These are phyloP conservation scores for Rosa multiflora DNA, from an alignment of 306 rosid genomes.

Conservation along the genomic window DNA sequence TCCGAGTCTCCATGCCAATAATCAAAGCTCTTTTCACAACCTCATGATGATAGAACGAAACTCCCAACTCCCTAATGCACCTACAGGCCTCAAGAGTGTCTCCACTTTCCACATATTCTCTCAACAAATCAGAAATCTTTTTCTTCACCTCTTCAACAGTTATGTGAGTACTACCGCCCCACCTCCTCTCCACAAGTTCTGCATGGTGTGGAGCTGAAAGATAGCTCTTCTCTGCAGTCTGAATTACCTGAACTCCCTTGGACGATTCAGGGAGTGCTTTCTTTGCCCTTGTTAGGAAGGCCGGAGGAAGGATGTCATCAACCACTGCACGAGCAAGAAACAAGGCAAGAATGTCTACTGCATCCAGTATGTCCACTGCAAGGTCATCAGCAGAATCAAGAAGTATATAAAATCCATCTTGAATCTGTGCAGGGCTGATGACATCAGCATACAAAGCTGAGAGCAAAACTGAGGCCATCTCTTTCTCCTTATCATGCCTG, in stretches of 20 bases:
- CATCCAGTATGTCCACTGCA: conserved; percentile 88
- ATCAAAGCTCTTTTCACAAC: conserved; percentile 91
- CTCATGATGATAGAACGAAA: conserved; percentile 95
- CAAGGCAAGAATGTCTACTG: conserved; percentile 91
- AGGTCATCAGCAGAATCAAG: conserved; percentile 98
- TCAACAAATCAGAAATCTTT: conserved; percentile 75
- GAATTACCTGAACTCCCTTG: conserved; percentile 79
- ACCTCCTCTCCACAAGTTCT: conserved; percentile 88
- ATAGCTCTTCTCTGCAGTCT: conserved; percentile 88
- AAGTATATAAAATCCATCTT: conserved; percentile 90
- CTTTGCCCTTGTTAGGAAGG: conserved; percentile 78
- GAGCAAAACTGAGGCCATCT: conserved; percentile 96
- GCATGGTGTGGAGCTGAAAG: conserved; percentile 99
- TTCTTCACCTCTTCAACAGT: conserved; percentile 96
- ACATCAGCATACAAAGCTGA: conserved; percentile 96
- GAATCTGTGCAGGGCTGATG: conserved; percentile 81
- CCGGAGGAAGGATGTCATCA: conserved; percentile 96
- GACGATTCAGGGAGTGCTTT: conserved; percentile 87
- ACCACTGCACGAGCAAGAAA: conserved; percentile 98
- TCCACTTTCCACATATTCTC: conserved; percentile 78
- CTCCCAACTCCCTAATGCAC: conserved; percentile 91
- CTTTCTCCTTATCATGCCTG: conserved; percentile 97
- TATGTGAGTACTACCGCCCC: conserved; percentile 99
- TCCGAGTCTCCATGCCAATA: conserved; percentile 79
- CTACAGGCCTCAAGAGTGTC: conserved; percentile 91